phyloP scores from a whole-genome alignment of 2,329 filamentous ascomycete species.

The Diaporthe amygdali region DNA sequence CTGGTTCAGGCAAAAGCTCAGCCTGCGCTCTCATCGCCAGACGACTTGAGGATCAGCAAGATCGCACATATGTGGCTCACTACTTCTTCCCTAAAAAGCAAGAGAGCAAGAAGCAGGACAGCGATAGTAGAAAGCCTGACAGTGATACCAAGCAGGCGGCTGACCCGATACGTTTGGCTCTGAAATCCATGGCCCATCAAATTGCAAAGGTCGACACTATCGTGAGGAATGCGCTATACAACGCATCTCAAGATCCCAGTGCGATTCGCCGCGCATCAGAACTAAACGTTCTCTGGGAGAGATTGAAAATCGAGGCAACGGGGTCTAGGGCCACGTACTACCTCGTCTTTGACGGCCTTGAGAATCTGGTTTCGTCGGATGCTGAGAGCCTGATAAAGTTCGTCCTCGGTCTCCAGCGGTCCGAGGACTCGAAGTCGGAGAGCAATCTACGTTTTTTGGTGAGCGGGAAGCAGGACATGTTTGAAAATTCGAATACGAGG shows the following conservation, averaged over 20 bases:
- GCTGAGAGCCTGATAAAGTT: constrained; percentile 25
- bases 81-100: constrained; percentile 33
- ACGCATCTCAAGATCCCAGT: constrained; percentile 26
- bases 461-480: constrained; percentile 26
- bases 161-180: too few species aligned
- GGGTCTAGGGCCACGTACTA: constrained; percentile 29
- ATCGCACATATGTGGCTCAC: constrained; percentile 31
- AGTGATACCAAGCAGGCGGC: too few species aligned
- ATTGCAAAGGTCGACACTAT: constrained; percentile 32
- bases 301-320: constrained; percentile 28
- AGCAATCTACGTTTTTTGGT: constrained; percentile 29
- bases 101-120: constrained; percentile 30
- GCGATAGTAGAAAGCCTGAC: constrained; percentile 27
- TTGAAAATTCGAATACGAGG: not conserved
- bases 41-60: constrained; percentile 30
- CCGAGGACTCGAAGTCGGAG: constrained; percentile 11
- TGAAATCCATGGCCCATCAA: constrained; percentile 35
- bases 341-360: constrained; percentile 33
- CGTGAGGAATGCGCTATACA: constrained; percentile 28
- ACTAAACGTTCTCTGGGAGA: constrained; percentile 27
- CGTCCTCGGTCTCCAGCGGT: constrained; percentile 6
- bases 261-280: constrained; percentile 5
- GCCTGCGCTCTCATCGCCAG: constrained; percentile 31
- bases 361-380: constrained; percentile 27
- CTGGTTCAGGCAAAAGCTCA: constrained; percentile 32